A percentile compares a stretch with the other conserved stretches of the same genome.
These are phyloP conservation scores for Acacia acuminata DNA, from an alignment of 306 rosid genomes.

Conservation along the genomic window DNA sequence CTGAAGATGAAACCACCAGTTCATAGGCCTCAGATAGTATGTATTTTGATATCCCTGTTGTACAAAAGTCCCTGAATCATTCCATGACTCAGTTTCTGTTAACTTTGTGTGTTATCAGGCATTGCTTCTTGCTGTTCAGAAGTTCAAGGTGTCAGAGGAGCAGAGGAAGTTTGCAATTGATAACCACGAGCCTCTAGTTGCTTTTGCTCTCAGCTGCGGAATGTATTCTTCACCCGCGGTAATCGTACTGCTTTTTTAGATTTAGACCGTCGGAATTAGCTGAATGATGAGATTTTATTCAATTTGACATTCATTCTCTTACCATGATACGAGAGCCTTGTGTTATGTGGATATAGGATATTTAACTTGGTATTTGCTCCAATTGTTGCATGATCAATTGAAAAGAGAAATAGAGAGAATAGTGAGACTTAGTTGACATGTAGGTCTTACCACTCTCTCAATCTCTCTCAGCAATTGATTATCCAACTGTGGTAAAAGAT, in stretches of 20 bases:
- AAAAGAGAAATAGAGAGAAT: neutral
- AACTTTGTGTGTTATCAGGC: constrained; percentile 43
- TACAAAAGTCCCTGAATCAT: neutral
- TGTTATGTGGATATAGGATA: neutral
- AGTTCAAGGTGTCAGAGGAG: constrained; percentile 68
- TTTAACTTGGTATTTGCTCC: neutral
- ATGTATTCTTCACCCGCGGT: constrained; percentile 81
- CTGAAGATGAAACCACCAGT: constrained; percentile 75
- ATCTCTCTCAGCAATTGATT: neutral
- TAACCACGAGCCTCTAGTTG: constrained; percentile 52
- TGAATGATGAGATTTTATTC: neutral
- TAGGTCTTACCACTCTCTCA: neutral
- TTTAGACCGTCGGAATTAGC: neutral
- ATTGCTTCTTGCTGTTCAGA: constrained; percentile 81
- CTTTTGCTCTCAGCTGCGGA: constrained; percentile 73
- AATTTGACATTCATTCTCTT: neutral
- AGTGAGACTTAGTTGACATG: neutral
- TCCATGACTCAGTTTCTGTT: neutral
- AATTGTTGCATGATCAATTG: neutral
- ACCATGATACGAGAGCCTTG: neutral
- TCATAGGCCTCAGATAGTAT: constrained; percentile 81
- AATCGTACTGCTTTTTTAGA: constrained; percentile 7
- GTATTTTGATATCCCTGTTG: neutral
- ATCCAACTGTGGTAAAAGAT: neutral
- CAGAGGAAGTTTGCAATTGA: constrained; percentile 53